Evolutionary conservation across 495 filamentous ascomycete genomes (phyloP), one percentile per base, ranked within the genome.

Genomic region (Pyronema domesticum): DNA sequence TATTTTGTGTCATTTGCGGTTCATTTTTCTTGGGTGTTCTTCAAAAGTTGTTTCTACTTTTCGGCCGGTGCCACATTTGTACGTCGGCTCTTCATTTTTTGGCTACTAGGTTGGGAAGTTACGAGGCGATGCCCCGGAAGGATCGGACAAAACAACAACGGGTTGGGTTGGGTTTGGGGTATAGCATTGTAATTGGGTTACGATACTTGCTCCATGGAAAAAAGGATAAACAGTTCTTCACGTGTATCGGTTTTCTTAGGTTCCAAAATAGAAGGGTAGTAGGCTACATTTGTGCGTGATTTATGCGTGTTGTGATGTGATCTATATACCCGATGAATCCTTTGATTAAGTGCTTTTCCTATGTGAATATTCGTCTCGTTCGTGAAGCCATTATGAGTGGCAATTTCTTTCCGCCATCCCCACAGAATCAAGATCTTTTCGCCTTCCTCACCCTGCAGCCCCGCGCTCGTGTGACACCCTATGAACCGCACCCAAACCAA

Each of bases 1-100:
- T 63, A 48, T 60, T 57, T 56, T 64, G 57, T 58, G 37, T 60
- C 58, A 52, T 55, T 50, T 43, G 37, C 50, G 50, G 35, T 43
- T 40, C 17, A 17, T 42, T 53, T 53, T 19, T 13, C 42, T 18
- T 35, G 50, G 50, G 39, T 35, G 39, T 53, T 33, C 34, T 51
- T 13, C 50, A 53, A 53, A 53, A 53, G 50, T 53, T 53, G 50
- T 43, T 53, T 53, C 50, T 53, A 10, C 37, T 53, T 53, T 53
- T 34, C 30, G 11, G 11, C 50, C 50, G 35, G 37, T 53, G 37
- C 50, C 50, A 40, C 35, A 37, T n/a, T 47, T 51, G 48, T 51
- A 51, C 30, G 23, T 53, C 36, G 19, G 11, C 50, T 53, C 50
- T 53, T 33, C 35, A 14, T 53, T 53, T 43, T 53, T 43, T 53